A percentile compares a stretch with the other conserved stretches of the same genome.
Evolutionary conservation across 192 early-diverging fungal genomes (phyloP).

Genomic region (Backusella luteola): DNA sequence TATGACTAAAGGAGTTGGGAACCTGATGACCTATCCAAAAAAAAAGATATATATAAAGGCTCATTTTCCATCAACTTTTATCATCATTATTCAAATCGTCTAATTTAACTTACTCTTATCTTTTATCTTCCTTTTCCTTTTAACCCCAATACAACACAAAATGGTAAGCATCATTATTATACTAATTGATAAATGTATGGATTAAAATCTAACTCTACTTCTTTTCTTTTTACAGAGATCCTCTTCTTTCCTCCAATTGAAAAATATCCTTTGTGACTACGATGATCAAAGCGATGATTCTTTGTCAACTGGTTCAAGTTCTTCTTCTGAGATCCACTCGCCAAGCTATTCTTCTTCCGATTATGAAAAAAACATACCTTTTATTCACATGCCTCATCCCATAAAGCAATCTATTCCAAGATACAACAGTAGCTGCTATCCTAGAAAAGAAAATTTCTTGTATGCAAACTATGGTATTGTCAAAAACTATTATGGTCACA

Average conservation of each 20-base stretch:
- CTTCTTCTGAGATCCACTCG: neutral
- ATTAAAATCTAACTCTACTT: neutral
- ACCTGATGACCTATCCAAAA: neutral
- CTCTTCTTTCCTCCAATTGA: neutral
- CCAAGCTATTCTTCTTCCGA: neutral
- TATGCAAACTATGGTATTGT: neutral
- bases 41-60: neutral
- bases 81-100: neutral
- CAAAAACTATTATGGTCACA: neutral
- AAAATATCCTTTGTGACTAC: neutral
- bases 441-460: neutral
- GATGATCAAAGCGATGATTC: neutral
- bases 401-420: neutral
- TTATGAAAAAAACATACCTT: neutral
- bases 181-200: neutral
- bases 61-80: neutral
- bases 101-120: neutral
- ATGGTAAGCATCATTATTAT: neutral
- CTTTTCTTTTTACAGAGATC: neutral
- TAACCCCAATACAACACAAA: neutral
- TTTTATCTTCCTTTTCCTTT: neutral
- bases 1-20: neutral
- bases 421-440: neutral
- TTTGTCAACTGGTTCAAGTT: neutral
- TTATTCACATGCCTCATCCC: neutral